Conservation (phyloP, 257 asterid species). For the Marsdenia floribunda region DNA sequence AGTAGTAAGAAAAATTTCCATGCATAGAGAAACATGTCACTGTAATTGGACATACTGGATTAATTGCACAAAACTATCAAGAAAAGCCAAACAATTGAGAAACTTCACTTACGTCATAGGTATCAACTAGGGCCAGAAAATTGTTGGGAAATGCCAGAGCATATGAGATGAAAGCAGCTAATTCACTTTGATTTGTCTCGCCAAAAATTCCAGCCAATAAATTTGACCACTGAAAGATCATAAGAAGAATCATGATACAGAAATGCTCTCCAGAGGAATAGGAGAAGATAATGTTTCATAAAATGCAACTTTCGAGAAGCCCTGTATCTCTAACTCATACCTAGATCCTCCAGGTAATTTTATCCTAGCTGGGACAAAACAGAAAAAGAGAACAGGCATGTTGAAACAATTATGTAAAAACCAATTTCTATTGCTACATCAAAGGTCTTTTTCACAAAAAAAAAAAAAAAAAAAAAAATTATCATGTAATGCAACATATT, state of each 20-base stretch:
- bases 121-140: constrained; percentile 92
- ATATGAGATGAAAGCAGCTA: constrained; percentile 84
- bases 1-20: not conserved
- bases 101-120: constrained; percentile 75
- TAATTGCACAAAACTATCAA: not conserved
- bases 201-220: constrained; percentile 60
- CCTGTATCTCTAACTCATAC: not conserved
- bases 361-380: not conserved
- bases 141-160: constrained; percentile 86
- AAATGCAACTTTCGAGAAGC: not conserved
- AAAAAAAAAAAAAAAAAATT: too few relatives aligned
- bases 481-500: not conserved
- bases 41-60: not conserved
- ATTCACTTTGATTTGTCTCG: constrained; percentile 86
- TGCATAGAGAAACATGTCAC: not conserved
- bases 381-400: not conserved
- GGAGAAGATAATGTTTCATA: constrained; percentile 8
- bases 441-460: not conserved
- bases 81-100: not conserved
- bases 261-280: constrained; percentile 10
- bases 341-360: not conserved
- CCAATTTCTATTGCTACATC: not conserved
- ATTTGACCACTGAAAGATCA: constrained; percentile 41
- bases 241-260: constrained; percentile 5
- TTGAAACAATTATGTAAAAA: not conserved